Percentiles rank a stretch among this genome's conserved stretches.
Evolutionary conservation across 495 filamentous ascomycete species (phyloP).

Genomic region (Oleoguttula mirabilis): DNA sequence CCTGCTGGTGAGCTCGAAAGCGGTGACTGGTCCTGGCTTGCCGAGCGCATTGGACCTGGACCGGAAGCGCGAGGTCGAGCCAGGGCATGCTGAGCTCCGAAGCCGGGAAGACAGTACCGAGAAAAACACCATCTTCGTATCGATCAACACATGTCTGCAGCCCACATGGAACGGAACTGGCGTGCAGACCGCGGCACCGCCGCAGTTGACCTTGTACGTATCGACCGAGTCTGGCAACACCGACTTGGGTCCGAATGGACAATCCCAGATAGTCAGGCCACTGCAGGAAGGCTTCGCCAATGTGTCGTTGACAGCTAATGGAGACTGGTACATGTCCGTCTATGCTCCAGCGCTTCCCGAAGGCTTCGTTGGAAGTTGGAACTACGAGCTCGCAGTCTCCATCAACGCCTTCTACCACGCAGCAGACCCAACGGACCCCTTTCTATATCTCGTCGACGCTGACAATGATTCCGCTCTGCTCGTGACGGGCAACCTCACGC

Average conservation of each 20-base stretch:
- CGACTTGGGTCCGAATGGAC: constrained; percentile 49
- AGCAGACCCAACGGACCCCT: constrained; percentile 34
- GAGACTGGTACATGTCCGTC: constrained; percentile 63
- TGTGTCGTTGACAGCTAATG: constrained; percentile 39
- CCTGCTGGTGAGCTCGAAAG: constrained; percentile 31
- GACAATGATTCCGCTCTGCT: constrained; percentile 66
- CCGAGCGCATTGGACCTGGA: constrained; percentile 20
- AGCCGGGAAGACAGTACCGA: constrained; percentile 6
- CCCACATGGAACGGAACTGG: constrained; percentile 38
- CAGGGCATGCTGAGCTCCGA: constrained; percentile 8
- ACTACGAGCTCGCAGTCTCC: constrained; percentile 72
- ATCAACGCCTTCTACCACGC: constrained; percentile 60
- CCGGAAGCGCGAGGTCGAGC: constrained; percentile 1
- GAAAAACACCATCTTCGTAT: constrained; percentile 55
- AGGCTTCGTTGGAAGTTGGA: constrained; percentile 49
- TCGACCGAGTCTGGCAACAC: constrained; percentile 53
- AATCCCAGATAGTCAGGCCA: constrained; percentile 34
- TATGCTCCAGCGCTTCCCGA: constrained; percentile 49
- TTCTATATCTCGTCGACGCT: constrained; percentile 65
- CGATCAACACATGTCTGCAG: constrained; percentile 68
- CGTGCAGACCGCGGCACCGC: constrained; percentile 30
- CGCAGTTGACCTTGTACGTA: constrained; percentile 67
- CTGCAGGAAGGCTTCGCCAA: constrained; percentile 52
- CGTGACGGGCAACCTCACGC: constrained; percentile 57
- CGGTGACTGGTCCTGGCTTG: constrained; percentile 27